Percentiles rank a stretch among this genome's conserved stretches.
phyloP scores from a whole-genome alignment of 805 yeast species.

The Clavispora carvajalis region DNA sequence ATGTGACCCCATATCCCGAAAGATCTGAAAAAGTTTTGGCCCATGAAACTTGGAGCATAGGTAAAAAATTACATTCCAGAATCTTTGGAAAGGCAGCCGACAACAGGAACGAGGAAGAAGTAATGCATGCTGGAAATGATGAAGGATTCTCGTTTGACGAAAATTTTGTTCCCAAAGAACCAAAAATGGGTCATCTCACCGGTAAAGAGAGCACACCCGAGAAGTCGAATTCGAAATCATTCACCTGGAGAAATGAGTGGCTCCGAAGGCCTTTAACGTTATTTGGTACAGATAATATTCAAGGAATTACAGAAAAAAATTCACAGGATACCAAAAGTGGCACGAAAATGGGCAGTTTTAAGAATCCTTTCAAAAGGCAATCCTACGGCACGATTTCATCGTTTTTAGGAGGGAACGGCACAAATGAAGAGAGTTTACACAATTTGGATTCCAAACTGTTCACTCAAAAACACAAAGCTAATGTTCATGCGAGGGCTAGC shows the following conservation, averaged over 20 bases:
- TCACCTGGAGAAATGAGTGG: not conserved
- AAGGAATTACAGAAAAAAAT: not conserved
- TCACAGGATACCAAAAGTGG: not conserved
- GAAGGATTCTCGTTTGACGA: not conserved
- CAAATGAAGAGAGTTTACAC: no score
- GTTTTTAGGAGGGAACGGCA: not conserved
- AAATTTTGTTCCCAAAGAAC: not conserved
- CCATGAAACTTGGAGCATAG: not conserved
- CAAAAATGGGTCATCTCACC: not conserved
- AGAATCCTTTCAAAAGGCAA: not conserved
- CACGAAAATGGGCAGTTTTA: not conserved
- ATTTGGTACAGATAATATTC: not conserved
- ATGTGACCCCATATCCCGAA: not conserved
- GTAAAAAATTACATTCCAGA: not conserved
- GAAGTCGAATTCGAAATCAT: not conserved
- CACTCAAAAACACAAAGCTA: no score
- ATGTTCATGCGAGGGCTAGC: not conserved
- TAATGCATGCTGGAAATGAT: not conserved
- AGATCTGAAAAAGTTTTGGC: not conserved
- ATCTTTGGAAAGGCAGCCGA: not conserved
- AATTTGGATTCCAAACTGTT: no score
- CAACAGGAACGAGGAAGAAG: not conserved
- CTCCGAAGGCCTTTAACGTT: not conserved
- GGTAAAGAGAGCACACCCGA: not conserved
- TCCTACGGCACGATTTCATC: not conserved